Evolutionary conservation across 2,329 filamentous ascomycete species (phyloP).

Genomic region (Fusarium concolor): DNA sequence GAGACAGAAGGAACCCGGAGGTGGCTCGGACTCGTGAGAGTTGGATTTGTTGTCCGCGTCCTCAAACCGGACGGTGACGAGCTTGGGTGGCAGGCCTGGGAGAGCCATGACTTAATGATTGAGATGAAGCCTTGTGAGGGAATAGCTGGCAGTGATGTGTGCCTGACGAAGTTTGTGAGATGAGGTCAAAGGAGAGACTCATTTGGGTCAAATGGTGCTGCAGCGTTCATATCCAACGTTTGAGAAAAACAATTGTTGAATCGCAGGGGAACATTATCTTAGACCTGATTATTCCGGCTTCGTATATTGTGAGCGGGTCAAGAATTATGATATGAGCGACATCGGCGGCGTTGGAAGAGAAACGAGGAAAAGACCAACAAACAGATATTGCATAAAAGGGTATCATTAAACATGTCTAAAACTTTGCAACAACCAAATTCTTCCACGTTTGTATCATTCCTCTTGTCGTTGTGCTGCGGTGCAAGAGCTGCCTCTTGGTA

Average conservation of each 20-base stretch:
- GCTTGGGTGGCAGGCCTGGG: conserved; percentile 19
- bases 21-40: neutral
- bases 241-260: neutral
- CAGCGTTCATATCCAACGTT: neutral
- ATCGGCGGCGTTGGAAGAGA: neutral
- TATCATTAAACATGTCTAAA: conserved; percentile 36
- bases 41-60: neutral
- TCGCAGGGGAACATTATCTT: too few relatives aligned
- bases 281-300: too few relatives aligned
- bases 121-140: neutral
- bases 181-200: too few relatives aligned
- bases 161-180: neutral
- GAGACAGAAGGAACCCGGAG: conserved; percentile 8
- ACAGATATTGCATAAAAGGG: conserved; percentile 24
- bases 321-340: neutral
- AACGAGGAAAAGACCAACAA: neutral
- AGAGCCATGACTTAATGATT: conserved; percentile 11
- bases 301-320: too few relatives aligned
- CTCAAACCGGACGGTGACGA: conserved; percentile 17
- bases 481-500: neutral
- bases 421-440: neutral
- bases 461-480: conserved; percentile 3
- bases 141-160: neutral
- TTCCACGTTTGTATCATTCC: neutral
- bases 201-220: neutral